Evolutionary conservation across 73 alveolate genomes (phyloP).

Genomic region (Paramecium tetraurelia): DNA sequence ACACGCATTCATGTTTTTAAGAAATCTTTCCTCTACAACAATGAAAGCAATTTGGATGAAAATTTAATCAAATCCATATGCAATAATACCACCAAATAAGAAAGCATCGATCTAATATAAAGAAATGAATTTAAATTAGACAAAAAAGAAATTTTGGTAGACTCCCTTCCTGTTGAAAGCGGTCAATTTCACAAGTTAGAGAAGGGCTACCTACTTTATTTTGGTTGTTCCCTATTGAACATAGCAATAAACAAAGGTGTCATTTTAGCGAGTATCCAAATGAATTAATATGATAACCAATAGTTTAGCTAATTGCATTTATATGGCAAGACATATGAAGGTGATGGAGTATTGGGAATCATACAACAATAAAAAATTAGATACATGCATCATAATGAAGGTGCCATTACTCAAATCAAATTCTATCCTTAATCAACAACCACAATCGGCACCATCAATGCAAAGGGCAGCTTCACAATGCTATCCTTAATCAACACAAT

Average conservation of each 20-base stretch:
- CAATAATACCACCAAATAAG: background rate
- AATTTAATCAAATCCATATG: background rate
- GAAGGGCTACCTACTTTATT: background rate
- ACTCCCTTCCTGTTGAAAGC: background rate
- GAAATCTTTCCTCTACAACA: background rate
- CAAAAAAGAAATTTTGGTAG: background rate
- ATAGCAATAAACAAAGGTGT: background rate
- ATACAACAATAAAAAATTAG: background rate
- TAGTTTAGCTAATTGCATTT: background rate
- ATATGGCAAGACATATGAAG: background rate
- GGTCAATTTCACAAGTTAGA: background rate
- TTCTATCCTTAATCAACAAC: background rate
- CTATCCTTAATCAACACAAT: background rate
- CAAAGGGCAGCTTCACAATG: slow-evolving; percentile 2
- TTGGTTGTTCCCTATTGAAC: background rate
- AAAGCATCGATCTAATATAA: background rate
- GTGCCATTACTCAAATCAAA: background rate
- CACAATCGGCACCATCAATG: background rate
- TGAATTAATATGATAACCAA: background rate
- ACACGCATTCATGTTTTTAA: background rate
- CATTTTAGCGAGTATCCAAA: background rate
- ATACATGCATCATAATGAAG: background rate
- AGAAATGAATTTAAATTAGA: background rate
- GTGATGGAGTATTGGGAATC: background rate
- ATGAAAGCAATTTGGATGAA: background rate